Evolutionary conservation across 1,284 basidiomycete species (phyloP), one percentile per base, ranked within the genome.

Genomic region (Pulveroboletus sp.): DNA sequence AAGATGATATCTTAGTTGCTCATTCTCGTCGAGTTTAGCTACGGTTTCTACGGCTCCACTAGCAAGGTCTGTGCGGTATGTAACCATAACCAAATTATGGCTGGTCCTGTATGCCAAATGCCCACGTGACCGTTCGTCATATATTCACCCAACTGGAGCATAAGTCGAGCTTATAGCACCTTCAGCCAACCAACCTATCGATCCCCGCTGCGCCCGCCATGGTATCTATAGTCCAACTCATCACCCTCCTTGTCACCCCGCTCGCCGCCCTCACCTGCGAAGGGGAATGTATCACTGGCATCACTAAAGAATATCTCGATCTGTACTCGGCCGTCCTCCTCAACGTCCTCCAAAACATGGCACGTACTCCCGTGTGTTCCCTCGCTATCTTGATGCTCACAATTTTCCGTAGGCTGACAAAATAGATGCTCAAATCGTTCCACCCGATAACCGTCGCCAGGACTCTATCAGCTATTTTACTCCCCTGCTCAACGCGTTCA

Each of bases 251-350:
- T 48, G 50, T 65, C 17, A 45, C 60, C 56, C 69, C 77, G 31
- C 58, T 66, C 48, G 54, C 75, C 47, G 80, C 81, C 57, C 67
- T 66, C 31, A 84, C 82, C 39, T 91, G 88, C 69, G 88, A 91
- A 76, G 85, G 82, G 29, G 81, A 84, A 35, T 91, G 88, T 66
- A 87, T 86, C 59, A 72, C 74, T 25, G 77, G 73, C 20, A 81
- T 84, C 61, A 87, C 85, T 22, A 76, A 80, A 42, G 79, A 80
- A 22, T 82, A 81, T 58, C 62, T 83, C 44, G 68, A 70, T 24
- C 82, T 83, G 68, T 86, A 86, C 61, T 72, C 59, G 15, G 29
- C 44, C 25, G 22, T 56, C 38, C 29, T 67, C 22, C 25, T 50
- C 47, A 31, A 57, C 12, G 44, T 54, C 39, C 35, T 69, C 5